Evolutionary conservation across 371 early-diverging fungal species (phyloP).

Genomic region (Apophysomyces ossiformis): DNA sequence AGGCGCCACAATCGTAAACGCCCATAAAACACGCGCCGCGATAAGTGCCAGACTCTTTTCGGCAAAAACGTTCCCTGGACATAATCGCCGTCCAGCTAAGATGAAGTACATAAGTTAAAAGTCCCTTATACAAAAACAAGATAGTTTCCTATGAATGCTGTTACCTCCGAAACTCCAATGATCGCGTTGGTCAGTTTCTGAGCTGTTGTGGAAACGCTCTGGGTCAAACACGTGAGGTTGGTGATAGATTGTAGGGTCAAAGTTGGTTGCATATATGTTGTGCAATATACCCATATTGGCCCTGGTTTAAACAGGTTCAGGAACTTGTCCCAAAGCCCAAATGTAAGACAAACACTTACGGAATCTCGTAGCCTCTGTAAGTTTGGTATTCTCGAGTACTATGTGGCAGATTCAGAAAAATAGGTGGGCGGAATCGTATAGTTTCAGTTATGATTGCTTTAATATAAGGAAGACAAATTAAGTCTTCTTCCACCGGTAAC

Average conservation of each 20-base stretch:
- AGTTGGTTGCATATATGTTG: slow-evolving; percentile 24
- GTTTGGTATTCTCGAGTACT: slow-evolving; percentile 17
- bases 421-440: slow-evolving; percentile 21
- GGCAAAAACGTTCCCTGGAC: too few species aligned
- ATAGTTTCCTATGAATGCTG: too few species aligned
- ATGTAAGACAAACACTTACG: too few species aligned
- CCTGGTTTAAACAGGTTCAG: slow-evolving; percentile 13
- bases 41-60: too few species aligned
- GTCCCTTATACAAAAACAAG: too few species aligned
- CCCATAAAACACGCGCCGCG: neutral
- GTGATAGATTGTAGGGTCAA: slow-evolving; percentile 14
- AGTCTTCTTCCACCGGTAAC: slow-evolving; percentile 20
- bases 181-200: slow-evolving; percentile 18
- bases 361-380: neutral
- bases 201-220: slow-evolving; percentile 22
- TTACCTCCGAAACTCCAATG: slow-evolving; percentile 24
- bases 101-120: too few species aligned
- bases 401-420: slow-evolving; percentile 25
- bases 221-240: slow-evolving; percentile 23
- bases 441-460: slow-evolving; percentile 26
- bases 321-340: too few species aligned
- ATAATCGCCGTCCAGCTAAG: neutral
- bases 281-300: slow-evolving; percentile 15
- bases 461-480: slow-evolving; percentile 18
- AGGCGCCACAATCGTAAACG: neutral